Evolutionary conservation across 768 basidiomycete genomes (phyloP).

Genomic region (Suillus paluster): DNA sequence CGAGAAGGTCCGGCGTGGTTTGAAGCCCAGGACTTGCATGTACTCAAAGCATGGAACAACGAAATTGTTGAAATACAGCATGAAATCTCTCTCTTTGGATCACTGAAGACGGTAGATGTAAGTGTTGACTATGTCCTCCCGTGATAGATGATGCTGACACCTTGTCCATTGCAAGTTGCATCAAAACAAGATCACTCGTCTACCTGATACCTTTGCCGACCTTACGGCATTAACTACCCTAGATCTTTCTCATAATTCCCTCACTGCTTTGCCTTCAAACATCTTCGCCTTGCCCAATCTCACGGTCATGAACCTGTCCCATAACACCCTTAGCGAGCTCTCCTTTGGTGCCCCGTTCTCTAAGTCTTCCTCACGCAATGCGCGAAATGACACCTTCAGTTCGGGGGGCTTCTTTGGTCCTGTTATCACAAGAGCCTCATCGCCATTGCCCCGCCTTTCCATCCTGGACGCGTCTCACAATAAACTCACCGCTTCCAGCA

Average conservation of each 20-base stretch:
- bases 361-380: constrained; percentile 20
- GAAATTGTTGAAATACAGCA: constrained; percentile 79
- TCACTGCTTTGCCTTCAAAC: constrained; percentile 64
- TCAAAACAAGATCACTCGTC: constrained; percentile 64
- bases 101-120: constrained; percentile 80
- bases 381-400: constrained; percentile 31
- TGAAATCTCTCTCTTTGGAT: constrained; percentile 85
- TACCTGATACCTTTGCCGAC: constrained; percentile 73
- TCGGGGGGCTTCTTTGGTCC: constrained; percentile 66
- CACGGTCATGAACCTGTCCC: constrained; percentile 61
- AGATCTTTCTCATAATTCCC: constrained; percentile 50
- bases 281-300: constrained; percentile 73
- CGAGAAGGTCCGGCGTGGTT: too few relatives aligned
- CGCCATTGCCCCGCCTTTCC: constrained; percentile 69
- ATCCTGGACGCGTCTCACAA: constrained; percentile 47
- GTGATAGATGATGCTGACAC: not conserved
- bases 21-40: constrained; percentile 77
- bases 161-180: constrained; percentile 55
- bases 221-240: constrained; percentile 61
- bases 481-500: constrained; percentile 54
- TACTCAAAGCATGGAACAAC: constrained; percentile 82
- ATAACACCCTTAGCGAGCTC: constrained; percentile 58
- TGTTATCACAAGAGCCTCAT: constrained; percentile 60
- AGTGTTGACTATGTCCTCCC: constrained; percentile 31
- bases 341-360: constrained; percentile 67